Base-by-base conservation (phyloP, 1,139 yeast species). In the Geotrichum reessii region DNA sequence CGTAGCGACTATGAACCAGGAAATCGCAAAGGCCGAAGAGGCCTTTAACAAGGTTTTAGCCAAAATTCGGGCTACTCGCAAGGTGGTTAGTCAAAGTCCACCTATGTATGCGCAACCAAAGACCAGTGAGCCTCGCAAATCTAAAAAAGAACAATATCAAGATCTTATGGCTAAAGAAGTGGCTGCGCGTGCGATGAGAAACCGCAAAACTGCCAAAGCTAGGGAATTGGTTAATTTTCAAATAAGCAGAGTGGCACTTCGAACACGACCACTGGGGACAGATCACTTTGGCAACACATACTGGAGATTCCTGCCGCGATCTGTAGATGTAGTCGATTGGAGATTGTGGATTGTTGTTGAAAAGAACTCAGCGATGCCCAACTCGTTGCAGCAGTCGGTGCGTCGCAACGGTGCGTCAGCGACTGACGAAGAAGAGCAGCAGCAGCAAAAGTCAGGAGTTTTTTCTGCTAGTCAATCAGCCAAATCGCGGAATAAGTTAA, bases 271-370 rank as follows among this genome's bases (percentile, higher is more conserved):
- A 3, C 56, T 74, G 21, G 76, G 76, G 22, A 55, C 50, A 4
- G 77, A 74, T 63, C 62, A 63, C 8, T 61, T 63, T 37, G 76
- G 75, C 9, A 74, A 74, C 61, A 62, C 62, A 27, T 74, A 73
- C 62, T 74, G 77, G 77, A 64, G 67, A 3, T 67, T 74, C 56
- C 75, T 73, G 61, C 74, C 71, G 55, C 69, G 71, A 59, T 61
- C 69, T 9, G 63, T 66, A 31, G 67, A 67, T 14, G 58, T 62
- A 40, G 51, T 62, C 2, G 62, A 64, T 3, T 53, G 65, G 55
- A 56, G 60, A 14, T 51, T 46, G 50, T 59, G 62, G 60, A 46
- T 59, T 28, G 44, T 59, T 4, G 53, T 57, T 1, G 62, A 59
- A 40, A 52, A 52, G 37, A 53, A 37, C 47, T 21, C 56, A 12